A percentile compares a stretch with the other conserved stretches of the same genome.
phyloP scores from a whole-genome alignment of 2,329 filamentous ascomycete genomes.

The Cercospora citrullina region DNA sequence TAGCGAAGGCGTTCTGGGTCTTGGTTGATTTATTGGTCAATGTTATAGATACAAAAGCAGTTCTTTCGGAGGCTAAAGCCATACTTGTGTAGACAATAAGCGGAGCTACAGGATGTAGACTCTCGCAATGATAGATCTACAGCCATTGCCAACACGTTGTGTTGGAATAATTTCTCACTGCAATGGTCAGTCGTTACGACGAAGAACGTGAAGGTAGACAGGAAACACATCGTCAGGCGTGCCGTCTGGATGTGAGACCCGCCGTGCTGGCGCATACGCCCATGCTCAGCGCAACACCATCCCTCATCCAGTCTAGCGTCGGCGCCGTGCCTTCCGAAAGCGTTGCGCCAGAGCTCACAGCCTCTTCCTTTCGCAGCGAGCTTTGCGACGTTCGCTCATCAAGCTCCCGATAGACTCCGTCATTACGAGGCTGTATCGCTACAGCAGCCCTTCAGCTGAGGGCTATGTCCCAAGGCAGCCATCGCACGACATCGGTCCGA shows the following conservation, averaged over 20 bases:
- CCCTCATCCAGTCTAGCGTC: neutral
- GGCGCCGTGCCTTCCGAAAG: neutral
- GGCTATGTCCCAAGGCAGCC: neutral
- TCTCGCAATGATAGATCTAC: neutral
- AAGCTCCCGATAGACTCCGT: neutral
- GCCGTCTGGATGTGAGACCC: neutral
- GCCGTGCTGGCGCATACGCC: slow-evolving; percentile 10
- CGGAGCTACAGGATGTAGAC: neutral
- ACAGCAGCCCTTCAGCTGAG: neutral
- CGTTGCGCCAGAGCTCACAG: neutral
- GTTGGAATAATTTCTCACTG: neutral
- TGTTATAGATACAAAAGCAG: neutral
- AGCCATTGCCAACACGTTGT: neutral
- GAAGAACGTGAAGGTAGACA: neutral
- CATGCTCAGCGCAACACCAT: slow-evolving; percentile 4
- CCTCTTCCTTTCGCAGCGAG: neutral
- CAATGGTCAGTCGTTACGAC: neutral
- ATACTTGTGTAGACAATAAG: neutral
- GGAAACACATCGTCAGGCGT: neutral
- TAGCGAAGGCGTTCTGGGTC: neutral
- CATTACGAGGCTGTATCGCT: neutral
- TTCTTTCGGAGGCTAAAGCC: neutral
- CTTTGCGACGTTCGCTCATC: neutral
- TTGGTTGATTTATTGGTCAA: neutral
- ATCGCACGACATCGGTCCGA: neutral